Evolutionary conservation across 306 rosid species (phyloP).

Genomic region (Vigna radiata): DNA sequence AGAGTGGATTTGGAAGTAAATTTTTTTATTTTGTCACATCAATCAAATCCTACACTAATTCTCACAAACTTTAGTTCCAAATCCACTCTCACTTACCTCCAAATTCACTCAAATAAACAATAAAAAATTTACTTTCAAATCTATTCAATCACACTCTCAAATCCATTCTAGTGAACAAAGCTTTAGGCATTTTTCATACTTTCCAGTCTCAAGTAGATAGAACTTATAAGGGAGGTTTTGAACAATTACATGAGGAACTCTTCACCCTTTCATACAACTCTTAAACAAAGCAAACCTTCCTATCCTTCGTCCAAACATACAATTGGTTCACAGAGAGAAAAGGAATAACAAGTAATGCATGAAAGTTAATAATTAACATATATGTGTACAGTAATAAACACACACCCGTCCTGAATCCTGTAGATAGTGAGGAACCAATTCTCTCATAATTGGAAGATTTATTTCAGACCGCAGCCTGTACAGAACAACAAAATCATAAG

Average conservation of each 20-base stretch:
- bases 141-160: no score
- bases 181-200: no score
- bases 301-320: constrained; percentile 21
- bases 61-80: no score
- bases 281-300: not conserved
- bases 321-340: constrained; percentile 32
- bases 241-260: constrained; percentile 1
- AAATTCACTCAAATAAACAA: no score
- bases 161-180: no score
- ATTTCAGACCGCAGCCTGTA: constrained; percentile 94
- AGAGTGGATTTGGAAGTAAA: no score
- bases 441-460: constrained; percentile 88
- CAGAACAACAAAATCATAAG: constrained; percentile 46
- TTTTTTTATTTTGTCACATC: no score
- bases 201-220: not conserved
- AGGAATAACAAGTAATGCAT: not conserved
- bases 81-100: no score
- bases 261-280: constrained; percentile 1
- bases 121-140: no score
- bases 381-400: constrained; percentile 41
- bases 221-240: constrained; percentile 3
- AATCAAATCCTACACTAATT: no score
- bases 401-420: constrained; percentile 97
- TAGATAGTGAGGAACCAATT: constrained; percentile 94
- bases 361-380: constrained; percentile 31